Conservation (phyloP, 495 filamentous ascomycete species). For the Aspergillus ostianus region DNA sequence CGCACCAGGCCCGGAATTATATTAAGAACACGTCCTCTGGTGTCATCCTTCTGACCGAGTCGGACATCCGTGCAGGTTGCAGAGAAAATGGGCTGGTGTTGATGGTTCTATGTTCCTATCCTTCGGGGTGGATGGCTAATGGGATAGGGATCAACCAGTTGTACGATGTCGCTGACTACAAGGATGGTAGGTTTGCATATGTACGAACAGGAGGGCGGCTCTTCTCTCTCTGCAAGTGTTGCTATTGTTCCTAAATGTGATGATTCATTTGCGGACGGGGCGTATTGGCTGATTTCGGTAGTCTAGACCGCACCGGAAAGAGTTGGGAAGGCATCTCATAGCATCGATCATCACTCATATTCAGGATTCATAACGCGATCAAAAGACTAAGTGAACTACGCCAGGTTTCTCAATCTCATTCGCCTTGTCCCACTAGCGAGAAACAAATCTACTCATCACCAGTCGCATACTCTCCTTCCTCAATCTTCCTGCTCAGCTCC, state of each 20-base stretch:
- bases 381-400: background rate
- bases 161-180: background rate
- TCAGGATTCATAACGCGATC: background rate
- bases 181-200: background rate
- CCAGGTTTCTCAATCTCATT: background rate
- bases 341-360: background rate
- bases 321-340: background rate
- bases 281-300: background rate
- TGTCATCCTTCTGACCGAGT: background rate
- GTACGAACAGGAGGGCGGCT: background rate
- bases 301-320: background rate
- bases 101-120: background rate
- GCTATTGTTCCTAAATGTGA: background rate
- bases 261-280: background rate
- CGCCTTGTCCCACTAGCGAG: background rate
- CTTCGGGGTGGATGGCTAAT: too few relatives aligned
- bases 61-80: background rate
- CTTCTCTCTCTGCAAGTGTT: background rate
- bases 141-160: too few relatives aligned
- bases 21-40: background rate
- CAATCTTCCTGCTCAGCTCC: slow-evolving; percentile 15
- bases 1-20: background rate
- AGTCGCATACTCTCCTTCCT: slow-evolving; percentile 10
- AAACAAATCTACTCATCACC: slow-evolving; percentile 7
- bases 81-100: background rate